Base-by-base conservation (phyloP, 2,329 filamentous ascomycete genomes). In the Sporothrix brasiliensis region DNA sequence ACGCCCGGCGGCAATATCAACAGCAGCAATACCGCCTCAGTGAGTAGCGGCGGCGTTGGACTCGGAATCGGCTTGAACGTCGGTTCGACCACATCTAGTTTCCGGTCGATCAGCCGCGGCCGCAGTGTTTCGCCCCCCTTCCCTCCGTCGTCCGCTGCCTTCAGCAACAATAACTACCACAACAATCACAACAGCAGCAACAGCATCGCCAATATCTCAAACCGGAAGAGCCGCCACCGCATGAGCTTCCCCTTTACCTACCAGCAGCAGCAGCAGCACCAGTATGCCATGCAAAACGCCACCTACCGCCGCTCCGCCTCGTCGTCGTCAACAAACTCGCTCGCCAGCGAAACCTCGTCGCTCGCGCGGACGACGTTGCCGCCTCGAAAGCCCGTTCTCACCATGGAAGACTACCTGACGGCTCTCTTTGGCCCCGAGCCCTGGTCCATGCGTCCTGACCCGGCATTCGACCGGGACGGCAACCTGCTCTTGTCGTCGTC, bases 371-470 rank as follows among this genome's bases (percentile, higher is more conserved):
- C n/a, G 4, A 10, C n/a, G 10, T 34, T 47, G n/a, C 58, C 47
- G 66, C 44, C 27, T 2, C 61, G 72, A 27, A 69, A 24, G 52
- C n/a, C 50, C 9, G 34, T 74, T n/a, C 72, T 74, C 71, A 72
- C 72, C 68, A 70, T 82, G 69, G 74, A 77, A 9, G 78, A 79
- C 69, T 82, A 82, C 72, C 74, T 82, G 53, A 75, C 76, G 1
- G 77, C 77, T 4, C 75, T 82, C 7, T 79, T 83, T 69, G 73
- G 73, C 1, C 72, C 73, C 76, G 74, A 76, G 50, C 76, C 77
- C 13, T 74, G 76, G 66, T 69, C 71, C 1, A 71, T 71, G 70
- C 54, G 72, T n/a, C 70, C 74, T 19, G 73, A 74, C 27, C 21
- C 69, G 4, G 34, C 11, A 21, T 66, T 41, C 4, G 47, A 44